Percentiles rank a stretch among this genome's conserved stretches.
Evolutionary conservation across 1,139 yeast genomes (phyloP).

Genomic region (Eremothecium coryli): DNA sequence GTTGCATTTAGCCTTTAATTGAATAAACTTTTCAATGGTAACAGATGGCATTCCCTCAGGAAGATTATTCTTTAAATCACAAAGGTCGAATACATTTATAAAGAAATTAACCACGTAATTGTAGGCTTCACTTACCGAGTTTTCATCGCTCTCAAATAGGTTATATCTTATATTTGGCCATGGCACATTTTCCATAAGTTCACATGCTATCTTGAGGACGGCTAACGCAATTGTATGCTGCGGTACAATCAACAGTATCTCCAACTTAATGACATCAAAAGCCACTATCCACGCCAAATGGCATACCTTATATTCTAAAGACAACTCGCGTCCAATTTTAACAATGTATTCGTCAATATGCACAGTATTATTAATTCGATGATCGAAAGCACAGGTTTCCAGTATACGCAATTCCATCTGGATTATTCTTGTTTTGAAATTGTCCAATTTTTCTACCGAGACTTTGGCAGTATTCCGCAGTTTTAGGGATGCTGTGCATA

Average conservation of each 20-base stretch:
- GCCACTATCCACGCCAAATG: conserved; percentile 66
- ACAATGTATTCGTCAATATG: conserved; percentile 63
- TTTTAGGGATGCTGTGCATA: conserved; percentile 29
- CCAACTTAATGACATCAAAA: conserved; percentile 67
- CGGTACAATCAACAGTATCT: conserved; percentile 61
- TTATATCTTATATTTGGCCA: conserved; percentile 23
- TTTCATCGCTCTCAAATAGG: conserved; percentile 42
- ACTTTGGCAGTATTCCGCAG: conserved; percentile 26
- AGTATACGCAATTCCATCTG: conserved; percentile 60
- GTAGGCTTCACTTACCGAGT: conserved; percentile 51
- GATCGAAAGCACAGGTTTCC: conserved; percentile 69
- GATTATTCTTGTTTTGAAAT: conserved; percentile 46
- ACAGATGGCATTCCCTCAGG: conserved; percentile 15
- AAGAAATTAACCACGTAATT: conserved; percentile 54
- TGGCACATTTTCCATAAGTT: conserved; percentile 25
- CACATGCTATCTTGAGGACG: conserved; percentile 43
- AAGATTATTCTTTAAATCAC: conserved; percentile 30
- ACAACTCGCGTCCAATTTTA: conserved; percentile 52
- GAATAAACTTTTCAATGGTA: conserved; percentile 40
- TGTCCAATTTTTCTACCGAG: conserved; percentile 33
- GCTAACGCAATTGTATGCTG: conserved; percentile 77
- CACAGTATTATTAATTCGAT: conserved; percentile 38
- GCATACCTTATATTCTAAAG: conserved; percentile 38
- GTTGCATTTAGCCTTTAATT: conserved; percentile 40
- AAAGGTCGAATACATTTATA: conserved; percentile 41